Base-by-base conservation (phyloP, 441 rosid genomes). In the Breynia disticha region DNA sequence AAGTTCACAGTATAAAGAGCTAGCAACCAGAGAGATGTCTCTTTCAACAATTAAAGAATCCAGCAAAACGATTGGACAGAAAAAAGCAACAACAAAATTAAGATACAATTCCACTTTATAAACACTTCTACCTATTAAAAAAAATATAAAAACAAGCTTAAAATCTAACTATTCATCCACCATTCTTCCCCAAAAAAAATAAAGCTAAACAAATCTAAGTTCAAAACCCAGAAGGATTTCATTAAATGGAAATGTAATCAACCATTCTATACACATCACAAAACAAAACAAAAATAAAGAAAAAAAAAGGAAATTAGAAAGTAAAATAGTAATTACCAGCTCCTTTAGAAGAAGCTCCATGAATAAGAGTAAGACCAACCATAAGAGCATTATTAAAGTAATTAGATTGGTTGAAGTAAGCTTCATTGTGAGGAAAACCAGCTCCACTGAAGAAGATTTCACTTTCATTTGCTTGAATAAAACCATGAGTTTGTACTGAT, bases 341-440 rank as follows among this genome's bases (percentile, higher is more conserved):
- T 73, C 97, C 87, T 63, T 70, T 76, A 37, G 93, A 82, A 28
- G 65, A 83, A 69, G 97, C 93, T 54, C 76, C 72, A 48, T 65
- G 76, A 77, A 93, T 84, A 54, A 93, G 95, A 24, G 96, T 84
- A 63, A 93, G 90, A 19, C 95, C 96, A 18, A 93, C 99, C 82
- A 81, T 66, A 52, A 84, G 60, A 56, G 86, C 80, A 9, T 70
- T 57, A 54, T 56, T 67, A 14, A 59, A 11, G n/a, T 37, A 63
- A 48, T 74, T 74, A 35, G 97, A 79, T 66, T 67, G 77, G 56
- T 82, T 83, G 48, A 28, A 28, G 35, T 28, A 28, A 28, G 35
- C 35, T 4, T 28, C 35, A 28, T 28, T 28, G 35, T 28, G 35
- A 28, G 1, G 7, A 56, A 11, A 67, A 54, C 66, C 56, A 61